These are phyloP conservation scores for Leptographium procerum DNA, from an alignment of 2,329 filamentous ascomycete genomes.

Conservation along the genomic window DNA sequence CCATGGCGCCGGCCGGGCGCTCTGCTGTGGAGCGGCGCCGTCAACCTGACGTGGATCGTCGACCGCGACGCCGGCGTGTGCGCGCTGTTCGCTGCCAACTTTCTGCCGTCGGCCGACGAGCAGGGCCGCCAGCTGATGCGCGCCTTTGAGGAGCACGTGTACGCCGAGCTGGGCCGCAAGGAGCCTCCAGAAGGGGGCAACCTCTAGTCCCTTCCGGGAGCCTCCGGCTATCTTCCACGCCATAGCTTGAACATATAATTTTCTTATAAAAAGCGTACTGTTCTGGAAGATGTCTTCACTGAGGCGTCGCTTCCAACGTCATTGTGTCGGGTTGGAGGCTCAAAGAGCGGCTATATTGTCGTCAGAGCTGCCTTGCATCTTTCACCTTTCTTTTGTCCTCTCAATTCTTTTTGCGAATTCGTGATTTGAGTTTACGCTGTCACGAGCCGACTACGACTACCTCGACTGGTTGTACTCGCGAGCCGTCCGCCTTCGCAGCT, in stretches of 20 bases:
- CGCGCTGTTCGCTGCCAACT: conserved; percentile 29
- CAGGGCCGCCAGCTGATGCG: conserved; percentile 21
- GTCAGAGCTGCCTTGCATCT: too few species aligned
- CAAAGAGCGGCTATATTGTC: too few species aligned
- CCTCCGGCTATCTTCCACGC: too few species aligned
- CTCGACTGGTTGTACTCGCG: neutral
- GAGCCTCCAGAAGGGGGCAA: too few species aligned
- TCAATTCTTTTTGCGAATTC: too few species aligned
- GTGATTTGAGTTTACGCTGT: neutral
- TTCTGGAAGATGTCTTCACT: too few species aligned
- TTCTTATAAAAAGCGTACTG: too few species aligned
- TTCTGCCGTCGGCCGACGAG: conserved; percentile 28
- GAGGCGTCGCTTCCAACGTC: too few species aligned
- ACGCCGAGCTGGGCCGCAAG: conserved; percentile 16
- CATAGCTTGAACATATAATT: too few species aligned
- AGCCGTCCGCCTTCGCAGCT: neutral
- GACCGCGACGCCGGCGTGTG: conserved; percentile 26
- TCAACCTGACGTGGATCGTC: conserved; percentile 33
- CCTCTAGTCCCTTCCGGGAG: too few species aligned
- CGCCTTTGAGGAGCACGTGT: conserved; percentile 28
- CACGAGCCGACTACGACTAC: neutral
- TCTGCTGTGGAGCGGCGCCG: conserved; percentile 32
- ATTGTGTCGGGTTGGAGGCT: too few species aligned
- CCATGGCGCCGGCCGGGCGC: conserved; percentile 25
- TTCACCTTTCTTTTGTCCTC: too few species aligned